Conservation (phyloP, 2,329 filamentous ascomycete species). For the Penicillium sp. region DNA sequence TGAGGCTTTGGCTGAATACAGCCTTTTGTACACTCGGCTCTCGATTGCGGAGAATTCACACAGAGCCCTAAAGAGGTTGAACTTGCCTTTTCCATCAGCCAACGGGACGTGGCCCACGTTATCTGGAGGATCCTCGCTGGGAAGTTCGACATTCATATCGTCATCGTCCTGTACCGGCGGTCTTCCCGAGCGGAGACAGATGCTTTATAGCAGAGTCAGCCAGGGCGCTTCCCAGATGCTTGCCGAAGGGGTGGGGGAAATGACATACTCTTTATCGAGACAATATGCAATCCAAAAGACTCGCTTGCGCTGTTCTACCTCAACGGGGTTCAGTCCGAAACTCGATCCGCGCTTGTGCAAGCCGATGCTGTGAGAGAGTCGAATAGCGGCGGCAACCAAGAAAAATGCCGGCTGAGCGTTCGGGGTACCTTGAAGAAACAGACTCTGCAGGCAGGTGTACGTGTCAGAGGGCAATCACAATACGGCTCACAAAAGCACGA, state of each 20-base stretch:
- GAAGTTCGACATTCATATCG: constrained; percentile 93
- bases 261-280: constrained; percentile 60
- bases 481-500: neutral
- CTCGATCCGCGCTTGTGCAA: constrained; percentile 88
- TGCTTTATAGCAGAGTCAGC: constrained; percentile 32
- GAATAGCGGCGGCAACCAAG: constrained; percentile 81
- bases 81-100: constrained; percentile 79
- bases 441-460: constrained; percentile 42
- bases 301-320: constrained; percentile 81
- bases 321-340: constrained; percentile 87
- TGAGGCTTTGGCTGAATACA: constrained; percentile 88
- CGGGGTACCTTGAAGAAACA: constrained; percentile 93
- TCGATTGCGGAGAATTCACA: constrained; percentile 88
- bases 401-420: constrained; percentile 94
- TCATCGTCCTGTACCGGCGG: constrained; percentile 69
- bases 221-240: neutral
- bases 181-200: constrained; percentile 65
- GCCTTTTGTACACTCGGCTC: constrained; percentile 83
- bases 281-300: constrained; percentile 74
- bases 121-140: constrained; percentile 81
- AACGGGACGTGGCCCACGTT: constrained; percentile 93
- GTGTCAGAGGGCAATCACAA: neutral
- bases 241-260: neutral
- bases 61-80: constrained; percentile 92
- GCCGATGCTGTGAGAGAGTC: constrained; percentile 87